Evolutionary conservation across 2,329 filamentous ascomycete species (phyloP), one percentile per base, ranked within the genome.

Genomic region (Polytolypa hystricis): DNA sequence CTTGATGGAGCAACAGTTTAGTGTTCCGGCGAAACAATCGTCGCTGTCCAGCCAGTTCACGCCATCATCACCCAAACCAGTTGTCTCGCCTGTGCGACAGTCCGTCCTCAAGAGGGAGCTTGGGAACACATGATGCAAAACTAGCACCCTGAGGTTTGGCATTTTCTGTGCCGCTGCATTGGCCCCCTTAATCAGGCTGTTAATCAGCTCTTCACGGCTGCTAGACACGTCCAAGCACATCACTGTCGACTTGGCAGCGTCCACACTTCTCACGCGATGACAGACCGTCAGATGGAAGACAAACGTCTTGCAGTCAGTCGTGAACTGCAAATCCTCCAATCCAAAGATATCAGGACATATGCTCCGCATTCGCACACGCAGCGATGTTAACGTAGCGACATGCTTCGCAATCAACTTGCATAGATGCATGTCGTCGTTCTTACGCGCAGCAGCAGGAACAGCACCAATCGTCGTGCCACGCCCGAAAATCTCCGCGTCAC

Each of bases 261-360:
- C 27, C 21, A 28, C 10, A 11, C 10, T 10, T 20, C 28, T 32
- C 21, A 32, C n/a, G 6, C 29, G 36, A 18, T 31, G 18, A 26
- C 18, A 38, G 27, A 32, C 11, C 9, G 20, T 38, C 17, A 38
- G 8, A 32, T 38, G 29, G 25, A 38, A 25, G 10, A 38, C 29
- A 9, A 37, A 18, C 20, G 27, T 20, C 29, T 38, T 38, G 12
- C 20, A 19, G 14, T 20, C 15, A 5, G 30, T 25, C 5, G 29
- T 32, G 20, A 17, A 20, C 18, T 11, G 19, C 10, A 8, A 10
- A 17, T 21, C 10, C 7, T 15, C 20, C 27, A 36, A 14, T 18
- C 32, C 37, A 39, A 39, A 39, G 18, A 39, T 19, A 6, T 39
- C 37, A 2, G 31, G 30, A 18, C 37, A 39, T 11, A 39, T 39